phyloP scores from a whole-genome alignment of 2,329 filamentous ascomycete genomes.

The Calcarisporium arbuscula region DNA sequence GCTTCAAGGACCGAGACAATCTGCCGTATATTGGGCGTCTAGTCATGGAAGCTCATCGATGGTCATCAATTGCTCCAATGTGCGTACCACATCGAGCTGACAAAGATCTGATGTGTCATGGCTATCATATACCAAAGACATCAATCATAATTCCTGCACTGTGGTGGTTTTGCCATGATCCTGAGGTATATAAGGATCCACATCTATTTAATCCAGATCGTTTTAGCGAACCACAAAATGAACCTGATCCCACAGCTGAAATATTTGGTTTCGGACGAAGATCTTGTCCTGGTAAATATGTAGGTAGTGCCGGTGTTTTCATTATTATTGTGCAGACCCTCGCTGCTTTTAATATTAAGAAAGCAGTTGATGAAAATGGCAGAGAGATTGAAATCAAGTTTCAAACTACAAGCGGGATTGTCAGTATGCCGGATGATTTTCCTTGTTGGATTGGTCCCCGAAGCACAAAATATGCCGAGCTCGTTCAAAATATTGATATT shows the following conservation, averaged over 20 bases:
- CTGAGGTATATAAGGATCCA: slow-evolving; percentile 2
- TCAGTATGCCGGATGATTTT: too few species aligned
- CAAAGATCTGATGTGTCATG: background rate
- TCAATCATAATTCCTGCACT: background rate
- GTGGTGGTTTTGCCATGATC: slow-evolving; percentile 6
- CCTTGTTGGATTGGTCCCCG: too few species aligned
- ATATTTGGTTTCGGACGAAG: slow-evolving; percentile 7
- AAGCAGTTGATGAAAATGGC: slow-evolving; percentile 3
- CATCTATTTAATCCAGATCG: slow-evolving; percentile 3
- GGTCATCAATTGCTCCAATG: slow-evolving; percentile 6
- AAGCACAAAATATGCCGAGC: too few species aligned
- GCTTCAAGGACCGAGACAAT: slow-evolving; percentile 10
- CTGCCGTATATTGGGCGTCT: slow-evolving; percentile 17
- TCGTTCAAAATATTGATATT: too few species aligned
- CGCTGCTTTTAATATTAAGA: slow-evolving; percentile 3
- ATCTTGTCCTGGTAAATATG: slow-evolving; percentile 5
- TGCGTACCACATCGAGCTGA: background rate
- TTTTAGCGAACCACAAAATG: slow-evolving; percentile 7
- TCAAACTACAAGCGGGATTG: too few species aligned
- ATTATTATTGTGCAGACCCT: slow-evolving; percentile 2
- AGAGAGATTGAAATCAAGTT: too few species aligned
- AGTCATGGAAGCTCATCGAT: slow-evolving; percentile 18
- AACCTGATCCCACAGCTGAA: slow-evolving; percentile 2
- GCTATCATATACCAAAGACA: slow-evolving; percentile 6
- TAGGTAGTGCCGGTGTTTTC: slow-evolving; percentile 2